A percentile compares a stretch with the other conserved stretches of the same genome.
phyloP scores from a whole-genome alignment of 495 filamentous ascomycete species.

The Trypethelium eluteriae region DNA sequence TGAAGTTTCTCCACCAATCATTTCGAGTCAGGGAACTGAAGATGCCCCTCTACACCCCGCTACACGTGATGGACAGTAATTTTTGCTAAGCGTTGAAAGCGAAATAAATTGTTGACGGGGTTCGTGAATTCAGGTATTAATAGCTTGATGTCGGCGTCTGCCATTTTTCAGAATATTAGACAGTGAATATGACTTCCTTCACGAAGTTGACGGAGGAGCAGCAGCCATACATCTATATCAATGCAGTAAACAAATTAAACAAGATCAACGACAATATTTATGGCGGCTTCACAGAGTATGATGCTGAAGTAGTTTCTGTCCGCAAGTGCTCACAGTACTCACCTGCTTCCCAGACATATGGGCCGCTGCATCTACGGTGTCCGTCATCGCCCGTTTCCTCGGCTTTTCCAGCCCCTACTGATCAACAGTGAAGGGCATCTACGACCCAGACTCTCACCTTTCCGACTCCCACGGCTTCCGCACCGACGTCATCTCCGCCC shows the following conservation, averaged over 20 bases:
- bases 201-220: constrained; percentile 53
- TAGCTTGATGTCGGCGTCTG: neutral
- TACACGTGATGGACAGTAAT: neutral
- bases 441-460: constrained; percentile 62
- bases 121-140: neutral
- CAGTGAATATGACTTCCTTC: constrained; percentile 56
- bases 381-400: neutral
- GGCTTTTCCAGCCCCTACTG: neutral
- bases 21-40: neutral
- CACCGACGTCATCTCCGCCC: constrained; percentile 61
- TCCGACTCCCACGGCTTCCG: constrained; percentile 68
- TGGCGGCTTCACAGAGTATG: constrained; percentile 68
- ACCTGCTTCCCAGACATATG: constrained; percentile 53
- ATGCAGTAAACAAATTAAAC: constrained; percentile 52
- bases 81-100: neutral
- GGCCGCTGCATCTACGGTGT: constrained; percentile 75
- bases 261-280: constrained; percentile 68
- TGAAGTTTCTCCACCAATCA: constrained; percentile 3
- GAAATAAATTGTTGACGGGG: neutral
- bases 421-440: constrained; percentile 44
- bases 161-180: neutral
- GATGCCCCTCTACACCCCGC: constrained; percentile 5
- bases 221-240: constrained; percentile 52
- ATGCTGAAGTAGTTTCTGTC: constrained; percentile 12
- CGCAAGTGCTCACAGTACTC: neutral